Percentiles rank a stretch among this genome's conserved stretches.
phyloP scores from a whole-genome alignment of 1,139 yeast genomes.

The Pichia sp. region DNA sequence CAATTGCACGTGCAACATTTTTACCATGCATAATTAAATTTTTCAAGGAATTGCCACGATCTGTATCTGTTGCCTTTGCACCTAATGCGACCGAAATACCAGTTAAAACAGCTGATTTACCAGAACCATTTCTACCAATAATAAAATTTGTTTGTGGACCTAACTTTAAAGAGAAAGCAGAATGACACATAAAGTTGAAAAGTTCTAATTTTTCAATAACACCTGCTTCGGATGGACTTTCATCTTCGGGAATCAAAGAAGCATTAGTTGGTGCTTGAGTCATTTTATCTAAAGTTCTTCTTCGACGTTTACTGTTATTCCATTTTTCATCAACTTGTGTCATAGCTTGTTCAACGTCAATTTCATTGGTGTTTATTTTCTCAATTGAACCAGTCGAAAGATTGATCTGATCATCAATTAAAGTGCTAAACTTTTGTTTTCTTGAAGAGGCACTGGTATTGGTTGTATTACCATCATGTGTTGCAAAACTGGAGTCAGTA shows the following conservation, averaged over 20 bases:
- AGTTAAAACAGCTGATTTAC: slow-evolving; percentile 87
- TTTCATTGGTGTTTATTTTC: slow-evolving; percentile 15
- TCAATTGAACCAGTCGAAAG: neutral
- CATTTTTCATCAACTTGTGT: slow-evolving; percentile 25
- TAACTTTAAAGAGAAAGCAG: slow-evolving; percentile 63
- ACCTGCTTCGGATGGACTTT: slow-evolving; percentile 43
- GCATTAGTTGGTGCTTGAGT: slow-evolving; percentile 19
- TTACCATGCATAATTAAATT: slow-evolving; percentile 76
- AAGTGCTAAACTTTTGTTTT: neutral
- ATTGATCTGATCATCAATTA: neutral
- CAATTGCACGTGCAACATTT: slow-evolving; percentile 52
- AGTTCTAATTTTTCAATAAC: slow-evolving; percentile 52
- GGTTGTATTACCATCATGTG: neutral
- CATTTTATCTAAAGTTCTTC: slow-evolving; percentile 23
- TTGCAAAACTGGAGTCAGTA: neutral
- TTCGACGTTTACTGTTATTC: slow-evolving; percentile 12
- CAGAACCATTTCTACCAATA: slow-evolving; percentile 92
- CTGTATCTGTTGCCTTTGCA: slow-evolving; percentile 89
- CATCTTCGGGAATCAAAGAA: slow-evolving; percentile 14
- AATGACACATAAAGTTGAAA: slow-evolving; percentile 81
- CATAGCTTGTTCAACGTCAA: slow-evolving; percentile 26
- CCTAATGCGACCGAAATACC: slow-evolving; percentile 90
- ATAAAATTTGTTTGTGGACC: slow-evolving; percentile 88
- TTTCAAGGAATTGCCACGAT: slow-evolving; percentile 68
- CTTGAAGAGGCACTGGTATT: neutral